Base-by-base conservation (phyloP, 495 filamentous ascomycete species). In the Aspergillus panamensis region DNA sequence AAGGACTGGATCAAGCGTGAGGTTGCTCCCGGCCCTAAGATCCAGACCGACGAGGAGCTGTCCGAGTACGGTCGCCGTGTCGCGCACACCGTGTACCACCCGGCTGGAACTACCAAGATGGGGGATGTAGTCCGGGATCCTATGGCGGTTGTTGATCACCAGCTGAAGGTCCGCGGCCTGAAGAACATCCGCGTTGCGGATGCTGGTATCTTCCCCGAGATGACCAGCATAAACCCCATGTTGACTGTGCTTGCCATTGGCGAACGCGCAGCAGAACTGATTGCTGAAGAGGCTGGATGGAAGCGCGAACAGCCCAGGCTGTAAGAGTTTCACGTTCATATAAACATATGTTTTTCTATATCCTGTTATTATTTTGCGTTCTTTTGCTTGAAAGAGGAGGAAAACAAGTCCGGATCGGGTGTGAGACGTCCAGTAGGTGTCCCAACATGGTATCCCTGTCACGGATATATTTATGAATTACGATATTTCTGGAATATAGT, bases 71-170 rank as follows among this genome's bases (percentile, higher is more conserved):
- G 83, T 30, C 78, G 89, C 32, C 80, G 79, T 30, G 88, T 83
- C 3, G 89, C 89, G 13, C 89, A 92, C 68, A 94, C 89, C 1
- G 89, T 94, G 6, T 94, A 94, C 68, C 90, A 94, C 69, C 90
- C 90, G 0, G 87, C 87, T 31, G 89, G 90, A 51, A 94, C 90
- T 25, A 91, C 90, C 49, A 92, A 89, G 78, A 94, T 94, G 90
- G 90, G 90, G 17, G 81, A 89, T 67, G 69, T 83, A 9, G 65
- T 66, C 13, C 77, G 74, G 33, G 87, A 92, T 62, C 74, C 76
- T 35, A 67, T 86, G 70, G 89, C 83, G 9, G 85, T 88, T 16
- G 85, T 88, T n/a, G 82, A 88, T 64, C 67, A 69, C 19, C 63
- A 79, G 56, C 64, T 88, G 57, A 79, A 77, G 69, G 54, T 88